Conservation (phyloP, 495 filamentous ascomycete genomes). For the Pyrenula aspistea region DNA sequence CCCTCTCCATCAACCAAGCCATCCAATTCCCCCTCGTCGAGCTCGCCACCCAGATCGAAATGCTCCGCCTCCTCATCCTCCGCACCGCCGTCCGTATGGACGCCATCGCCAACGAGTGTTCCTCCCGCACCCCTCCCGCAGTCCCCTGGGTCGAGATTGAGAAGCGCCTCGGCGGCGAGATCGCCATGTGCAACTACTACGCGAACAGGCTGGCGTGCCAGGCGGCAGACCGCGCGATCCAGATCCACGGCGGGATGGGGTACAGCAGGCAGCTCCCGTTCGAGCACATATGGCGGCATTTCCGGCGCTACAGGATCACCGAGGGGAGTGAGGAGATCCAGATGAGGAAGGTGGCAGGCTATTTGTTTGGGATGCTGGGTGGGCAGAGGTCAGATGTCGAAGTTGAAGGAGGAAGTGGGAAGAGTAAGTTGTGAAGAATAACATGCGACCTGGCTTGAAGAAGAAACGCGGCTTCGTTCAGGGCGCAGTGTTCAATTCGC, state of each 20-base stretch:
- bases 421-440: background rate
- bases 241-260: conserved; percentile 42
- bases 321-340: conserved; percentile 39
- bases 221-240: conserved; percentile 48
- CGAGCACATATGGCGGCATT: conserved; percentile 41
- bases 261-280: conserved; percentile 35
- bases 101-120: conserved; percentile 22
- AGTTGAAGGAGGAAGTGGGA: background rate
- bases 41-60: conserved; percentile 44
- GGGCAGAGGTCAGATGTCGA: background rate
- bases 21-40: conserved; percentile 52
- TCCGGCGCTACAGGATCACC: conserved; percentile 35
- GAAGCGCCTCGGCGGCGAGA: conserved; percentile 38
- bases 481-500: too few species aligned
- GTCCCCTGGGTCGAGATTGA: conserved; percentile 34
- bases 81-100: conserved; percentile 50
- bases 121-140: background rate
- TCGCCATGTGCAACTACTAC: conserved; percentile 55
- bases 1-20: conserved; percentile 42
- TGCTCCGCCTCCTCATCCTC: conserved; percentile 46
- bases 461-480: too few species aligned
- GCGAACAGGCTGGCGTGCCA: conserved; percentile 44
- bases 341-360: conserved; percentile 33
- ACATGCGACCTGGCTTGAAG: too few species aligned
- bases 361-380: conserved; percentile 26